Percentiles rank a stretch among this genome's conserved stretches.
These are phyloP conservation scores for Aspergillus luchuensis DNA, from an alignment of 2,329 filamentous ascomycete genomes.

Conservation along the genomic window DNA sequence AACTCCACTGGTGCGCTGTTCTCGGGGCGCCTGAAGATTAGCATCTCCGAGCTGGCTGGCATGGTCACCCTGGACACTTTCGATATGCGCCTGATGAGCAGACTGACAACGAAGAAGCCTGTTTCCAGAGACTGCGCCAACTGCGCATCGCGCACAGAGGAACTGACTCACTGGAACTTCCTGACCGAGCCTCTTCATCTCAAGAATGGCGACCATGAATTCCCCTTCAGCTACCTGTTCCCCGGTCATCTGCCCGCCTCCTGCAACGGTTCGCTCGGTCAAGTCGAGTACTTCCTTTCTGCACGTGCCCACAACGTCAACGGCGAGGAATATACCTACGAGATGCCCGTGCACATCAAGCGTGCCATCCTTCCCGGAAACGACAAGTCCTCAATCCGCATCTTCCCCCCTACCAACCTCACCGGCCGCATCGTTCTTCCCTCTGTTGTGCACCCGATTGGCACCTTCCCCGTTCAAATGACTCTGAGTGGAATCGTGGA, in stretches of 20 bases:
- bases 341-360: conserved; percentile 70
- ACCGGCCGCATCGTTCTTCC: conserved; percentile 81
- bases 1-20: conserved; percentile 81
- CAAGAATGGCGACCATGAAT: conserved; percentile 66
- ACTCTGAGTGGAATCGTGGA: conserved; percentile 83
- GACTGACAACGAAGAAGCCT: conserved; percentile 76
- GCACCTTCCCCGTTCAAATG: conserved; percentile 76
- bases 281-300: conserved; percentile 76
- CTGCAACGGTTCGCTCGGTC: conserved; percentile 71
- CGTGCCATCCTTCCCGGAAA: conserved; percentile 76
- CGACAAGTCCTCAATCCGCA: conserved; percentile 86
- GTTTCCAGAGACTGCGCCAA: conserved; percentile 76
- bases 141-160: conserved; percentile 70
- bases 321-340: conserved; percentile 65
- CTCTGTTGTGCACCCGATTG: conserved; percentile 81
- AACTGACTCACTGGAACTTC: conserved; percentile 79
- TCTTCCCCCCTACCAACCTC: conserved; percentile 95
- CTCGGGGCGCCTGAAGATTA: conserved; percentile 77
- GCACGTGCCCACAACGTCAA: conserved; percentile 65
- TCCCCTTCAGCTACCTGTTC: conserved; percentile 87
- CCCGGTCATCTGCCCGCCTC: conserved; percentile 83
- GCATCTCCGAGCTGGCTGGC: conserved; percentile 64
- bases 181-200: conserved; percentile 55
- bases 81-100: conserved; percentile 69
- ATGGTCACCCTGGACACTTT: conserved; percentile 70